These are phyloP conservation scores for Yamadazyma taylorii DNA, from an alignment of 1,139 yeast species.

Conservation along the genomic window DNA sequence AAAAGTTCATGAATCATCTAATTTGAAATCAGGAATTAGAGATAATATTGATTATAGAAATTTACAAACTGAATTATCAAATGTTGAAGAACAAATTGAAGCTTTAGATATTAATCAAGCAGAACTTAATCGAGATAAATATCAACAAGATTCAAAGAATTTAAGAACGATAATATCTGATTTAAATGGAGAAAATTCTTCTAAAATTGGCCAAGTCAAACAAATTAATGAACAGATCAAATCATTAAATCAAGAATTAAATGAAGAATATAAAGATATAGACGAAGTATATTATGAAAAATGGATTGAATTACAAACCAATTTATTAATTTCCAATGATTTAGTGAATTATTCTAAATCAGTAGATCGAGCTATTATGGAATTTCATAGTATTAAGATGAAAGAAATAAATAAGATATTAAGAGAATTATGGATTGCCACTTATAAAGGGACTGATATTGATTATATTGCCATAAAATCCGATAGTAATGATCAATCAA, in stretches of 20 bases:
- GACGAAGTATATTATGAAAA: constrained; percentile 65
- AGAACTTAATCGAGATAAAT: constrained; percentile 59
- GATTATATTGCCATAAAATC: constrained; percentile 86
- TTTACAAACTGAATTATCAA: constrained; percentile 27
- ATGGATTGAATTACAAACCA: constrained; percentile 76
- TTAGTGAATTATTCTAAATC: constrained; percentile 81
- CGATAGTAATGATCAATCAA: constrained; percentile 62
- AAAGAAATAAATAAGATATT: constrained; percentile 84
- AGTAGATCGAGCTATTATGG: constrained; percentile 90
- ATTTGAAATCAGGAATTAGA: constrained; percentile 36
- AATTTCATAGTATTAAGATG: constrained; percentile 89
- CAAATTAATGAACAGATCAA: constrained; percentile 77
- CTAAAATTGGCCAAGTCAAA: constrained; percentile 79
- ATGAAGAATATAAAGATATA: constrained; percentile 69
- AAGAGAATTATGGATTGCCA: constrained; percentile 89
- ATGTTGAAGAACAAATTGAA: constrained; percentile 27
- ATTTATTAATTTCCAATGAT: constrained; percentile 79
- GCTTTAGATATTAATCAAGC: constrained; percentile 58
- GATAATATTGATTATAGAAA: constrained; percentile 42
- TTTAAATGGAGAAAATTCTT: constrained; percentile 69
- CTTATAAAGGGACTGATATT: constrained; percentile 94
- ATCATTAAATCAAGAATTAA: constrained; percentile 56
- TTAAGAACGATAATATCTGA: constrained; percentile 57
- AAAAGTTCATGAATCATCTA: constrained; percentile 35
- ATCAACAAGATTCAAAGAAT: constrained; percentile 55